Conservation (phyloP, 2,329 filamentous ascomycete species). For the Tolypocladium ophioglossoides region DNA sequence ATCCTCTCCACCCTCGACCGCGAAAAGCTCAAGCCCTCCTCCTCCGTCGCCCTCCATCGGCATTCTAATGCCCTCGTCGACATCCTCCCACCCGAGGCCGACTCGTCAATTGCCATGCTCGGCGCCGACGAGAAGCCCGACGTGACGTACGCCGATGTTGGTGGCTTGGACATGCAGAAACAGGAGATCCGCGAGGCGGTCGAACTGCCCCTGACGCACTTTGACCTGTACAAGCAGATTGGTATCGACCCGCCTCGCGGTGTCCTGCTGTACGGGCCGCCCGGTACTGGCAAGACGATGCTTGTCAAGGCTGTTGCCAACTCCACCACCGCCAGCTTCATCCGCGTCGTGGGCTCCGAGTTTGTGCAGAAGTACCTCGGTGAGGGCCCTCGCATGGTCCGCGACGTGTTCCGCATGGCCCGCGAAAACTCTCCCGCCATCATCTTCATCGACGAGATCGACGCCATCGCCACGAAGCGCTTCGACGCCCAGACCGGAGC, state of each 20-base stretch:
- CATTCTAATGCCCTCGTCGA: conserved; percentile 98
- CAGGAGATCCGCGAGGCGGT: conserved; percentile 98
- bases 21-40: conserved; percentile 95
- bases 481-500: conserved; percentile 98
- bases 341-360: conserved; percentile 94
- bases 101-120: conserved; percentile 98
- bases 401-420: conserved; percentile 98
- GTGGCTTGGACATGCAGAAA: conserved; percentile 98
- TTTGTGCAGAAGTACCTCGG: conserved; percentile 99
- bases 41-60: conserved; percentile 91
- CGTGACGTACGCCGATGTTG: conserved; percentile 94
- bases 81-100: conserved; percentile 95
- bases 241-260: conserved; percentile 96
- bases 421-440: conserved; percentile 96
- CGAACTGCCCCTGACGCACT: conserved; percentile 91
- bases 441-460: conserved; percentile 99
- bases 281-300: conserved; percentile 95
- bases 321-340: conserved; percentile 95
- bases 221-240: conserved; percentile 98
- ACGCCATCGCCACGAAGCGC: conserved; percentile 97
- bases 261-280: conserved; percentile 91
- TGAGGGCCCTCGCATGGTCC: conserved; percentile 96
- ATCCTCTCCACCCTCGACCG: conserved; percentile 97
- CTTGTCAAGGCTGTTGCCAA: conserved; percentile 97
- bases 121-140: conserved; percentile 95